A percentile compares a stretch with the other conserved stretches of the same genome.
These are phyloP conservation scores for Datisca glomerata DNA, from an alignment of 306 rosid species.

Conservation along the genomic window DNA sequence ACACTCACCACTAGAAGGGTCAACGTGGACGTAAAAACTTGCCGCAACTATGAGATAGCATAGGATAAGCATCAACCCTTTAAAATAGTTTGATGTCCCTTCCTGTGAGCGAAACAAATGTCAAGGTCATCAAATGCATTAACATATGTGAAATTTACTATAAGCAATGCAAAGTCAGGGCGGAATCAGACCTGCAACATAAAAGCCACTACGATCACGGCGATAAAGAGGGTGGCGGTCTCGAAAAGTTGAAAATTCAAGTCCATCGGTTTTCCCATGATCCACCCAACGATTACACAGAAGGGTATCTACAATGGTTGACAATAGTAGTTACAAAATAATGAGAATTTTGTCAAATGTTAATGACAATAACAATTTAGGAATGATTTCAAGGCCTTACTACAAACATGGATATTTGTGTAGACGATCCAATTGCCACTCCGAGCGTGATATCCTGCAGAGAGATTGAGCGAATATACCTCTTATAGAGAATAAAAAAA, in stretches of 20 bases:
- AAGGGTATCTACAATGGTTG: slow-evolving; percentile 52
- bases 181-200: slow-evolving; percentile 68
- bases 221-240: slow-evolving; percentile 84
- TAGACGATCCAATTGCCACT: slow-evolving; percentile 91
- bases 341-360: slow-evolving; percentile 1
- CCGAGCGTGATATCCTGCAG: slow-evolving; percentile 80
- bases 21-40: slow-evolving; percentile 84
- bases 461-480: slow-evolving; percentile 20
- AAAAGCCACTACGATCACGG: slow-evolving; percentile 88
- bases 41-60: slow-evolving; percentile 95
- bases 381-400: slow-evolving; percentile 29
- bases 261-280: slow-evolving; percentile 85
- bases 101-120: slow-evolving; percentile 39
- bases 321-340: not conserved
- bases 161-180: not conserved
- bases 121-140: not conserved
- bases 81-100: slow-evolving; percentile 85
- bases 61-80: slow-evolving; percentile 87
- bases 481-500: slow-evolving; percentile 7
- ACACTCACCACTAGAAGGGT: slow-evolving; percentile 70
- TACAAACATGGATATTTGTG: slow-evolving; percentile 95
- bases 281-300: slow-evolving; percentile 92
- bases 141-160: not conserved
- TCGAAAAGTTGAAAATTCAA: slow-evolving; percentile 90
- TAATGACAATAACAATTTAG: not conserved